A percentile compares a stretch with the other conserved stretches of the same genome.
These are phyloP conservation scores for Elaeis oleifera DNA, from an alignment of 202 grass and related monocot species.

Conservation along the genomic window DNA sequence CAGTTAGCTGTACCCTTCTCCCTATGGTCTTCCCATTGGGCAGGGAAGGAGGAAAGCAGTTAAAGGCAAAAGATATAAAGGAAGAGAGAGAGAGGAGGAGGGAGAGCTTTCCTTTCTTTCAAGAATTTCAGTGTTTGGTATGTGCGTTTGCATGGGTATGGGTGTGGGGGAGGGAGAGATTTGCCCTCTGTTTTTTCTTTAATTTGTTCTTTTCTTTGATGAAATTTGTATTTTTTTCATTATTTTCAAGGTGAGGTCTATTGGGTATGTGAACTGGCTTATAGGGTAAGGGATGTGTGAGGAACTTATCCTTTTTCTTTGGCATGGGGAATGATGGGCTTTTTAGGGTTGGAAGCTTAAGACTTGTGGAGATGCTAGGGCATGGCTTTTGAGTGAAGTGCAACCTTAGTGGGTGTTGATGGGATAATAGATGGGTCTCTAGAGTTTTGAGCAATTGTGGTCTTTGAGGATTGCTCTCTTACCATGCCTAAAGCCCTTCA, in stretches of 20 bases:
- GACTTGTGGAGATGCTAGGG: not conserved
- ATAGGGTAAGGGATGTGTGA: not conserved
- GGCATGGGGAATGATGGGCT: constrained; percentile 13
- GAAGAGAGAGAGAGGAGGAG: constrained; percentile 12
- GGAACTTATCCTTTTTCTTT: not conserved
- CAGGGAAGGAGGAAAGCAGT: not conserved
- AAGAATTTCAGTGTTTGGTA: constrained; percentile 3
- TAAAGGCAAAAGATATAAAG: constrained; percentile 6
- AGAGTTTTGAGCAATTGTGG: not conserved
- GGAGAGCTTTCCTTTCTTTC: constrained; percentile 26
- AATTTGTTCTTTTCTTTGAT: constrained; percentile 50
- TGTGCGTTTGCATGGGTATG: constrained; percentile 10
- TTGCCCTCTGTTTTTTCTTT: constrained; percentile 7
- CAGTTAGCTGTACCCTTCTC: not conserved
- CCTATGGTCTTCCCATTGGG: not conserved
- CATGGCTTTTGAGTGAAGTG: constrained; percentile 10
- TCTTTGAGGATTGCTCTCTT: too few relatives aligned
- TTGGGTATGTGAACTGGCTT: constrained; percentile 1
- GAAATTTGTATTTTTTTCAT: constrained; percentile 33
- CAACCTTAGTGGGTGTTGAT: constrained; percentile 8
- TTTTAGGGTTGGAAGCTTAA: constrained; percentile 6
- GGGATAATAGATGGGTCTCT: constrained; percentile 2
- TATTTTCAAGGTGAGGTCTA: constrained; percentile 2
- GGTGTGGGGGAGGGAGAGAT: constrained; percentile 3
- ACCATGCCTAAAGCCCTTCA: too few relatives aligned